A percentile compares a stretch with the other conserved stretches of the same genome.
Conservation (phyloP, 31 red algal genomes). For the Porphyra umbilicalis region DNA sequence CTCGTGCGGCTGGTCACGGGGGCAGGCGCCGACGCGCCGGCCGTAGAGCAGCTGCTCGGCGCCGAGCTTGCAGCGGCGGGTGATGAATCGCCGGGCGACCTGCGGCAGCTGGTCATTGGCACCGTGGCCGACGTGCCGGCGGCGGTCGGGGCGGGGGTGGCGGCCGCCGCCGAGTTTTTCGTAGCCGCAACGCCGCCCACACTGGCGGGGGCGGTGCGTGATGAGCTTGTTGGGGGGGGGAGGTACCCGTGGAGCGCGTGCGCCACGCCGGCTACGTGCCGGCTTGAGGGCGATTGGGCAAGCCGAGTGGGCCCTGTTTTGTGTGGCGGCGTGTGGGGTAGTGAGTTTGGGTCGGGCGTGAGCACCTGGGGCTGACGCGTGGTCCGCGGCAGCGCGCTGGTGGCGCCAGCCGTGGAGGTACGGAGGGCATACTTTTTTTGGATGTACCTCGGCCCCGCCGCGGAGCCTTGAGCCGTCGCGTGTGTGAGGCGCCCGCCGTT, state of each 20-base stretch:
- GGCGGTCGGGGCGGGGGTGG: not conserved
- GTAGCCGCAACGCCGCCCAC: not conserved
- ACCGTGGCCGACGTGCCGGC: not conserved
- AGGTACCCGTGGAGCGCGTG: not conserved
- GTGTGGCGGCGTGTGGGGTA: too few relatives aligned
- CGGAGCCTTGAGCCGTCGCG: too few relatives aligned
- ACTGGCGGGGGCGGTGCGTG: not conserved
- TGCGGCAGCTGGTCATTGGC: not conserved
- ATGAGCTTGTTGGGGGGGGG: not conserved
- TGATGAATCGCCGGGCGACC: too few relatives aligned
- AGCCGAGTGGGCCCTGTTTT: too few relatives aligned
- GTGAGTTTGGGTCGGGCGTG: too few relatives aligned
- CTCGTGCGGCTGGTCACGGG: not conserved
- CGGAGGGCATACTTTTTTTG: too few relatives aligned
- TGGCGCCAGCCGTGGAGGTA: too few relatives aligned
- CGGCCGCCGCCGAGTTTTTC: not conserved
- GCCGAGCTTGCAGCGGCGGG: not conserved
- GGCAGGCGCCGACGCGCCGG: not conserved
- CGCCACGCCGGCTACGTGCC: not conserved
- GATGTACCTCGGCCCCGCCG: too few relatives aligned
- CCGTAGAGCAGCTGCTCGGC: not conserved
- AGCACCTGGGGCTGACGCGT: too few relatives aligned
- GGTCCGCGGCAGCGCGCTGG: too few relatives aligned
- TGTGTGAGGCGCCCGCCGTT: too few relatives aligned
- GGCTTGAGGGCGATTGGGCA: too few relatives aligned